Evolutionary conservation across 768 basidiomycete species (phyloP), one percentile per base, ranked within the genome.

Genomic region (Russula griseocarnosa): DNA sequence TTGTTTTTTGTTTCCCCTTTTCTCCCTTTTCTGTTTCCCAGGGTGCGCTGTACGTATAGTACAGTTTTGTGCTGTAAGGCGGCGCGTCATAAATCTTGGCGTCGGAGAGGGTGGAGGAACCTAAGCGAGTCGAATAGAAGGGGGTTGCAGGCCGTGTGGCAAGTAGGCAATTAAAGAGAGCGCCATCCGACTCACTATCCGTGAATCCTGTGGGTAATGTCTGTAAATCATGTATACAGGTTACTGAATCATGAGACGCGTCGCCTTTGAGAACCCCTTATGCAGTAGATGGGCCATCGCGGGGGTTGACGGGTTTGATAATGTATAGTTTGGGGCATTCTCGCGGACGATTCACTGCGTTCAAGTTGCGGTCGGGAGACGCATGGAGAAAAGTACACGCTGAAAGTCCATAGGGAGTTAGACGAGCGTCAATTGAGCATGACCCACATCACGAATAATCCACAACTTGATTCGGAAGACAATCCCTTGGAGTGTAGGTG

Each of bases 251-350:
- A 46, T 22, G 20, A n/a, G 44, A 46, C n/a, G n/a, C 44, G 20
- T 9, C n/a, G 9, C n/a, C n/a, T 9, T n/a, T 46, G 44, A 11
- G n/a, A 46, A 10, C 9, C n/a, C 46, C 9, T 47, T 22, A 0
- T 40, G 6, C 38, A 18, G 3, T 11, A 22, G 20, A 22, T 22
- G 11, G 20, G n/a, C 18, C 42, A 20, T 22, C 46, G 22, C 46
- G 46, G 46, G 46, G 46, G 46, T n/a, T 47, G n/a, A 47, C 22
- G 46, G 46, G 46, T 22, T 13, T 47, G 46, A 47, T 24, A 22
- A 47, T 47, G 46, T 47, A 47, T 47, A 47, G 22, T 47, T 47
- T 47, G 10, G 46, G n/a, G 22, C 22, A 22, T 47, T 58, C 61
- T 44, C 34, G 53, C 30, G 38, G 66, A 55, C 2, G 32, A 50